Percentiles rank a stretch among this genome's conserved stretches.
These are phyloP conservation scores for Neurospora sp. DNA, from an alignment of 495 filamentous ascomycete species.

Conservation along the genomic window DNA sequence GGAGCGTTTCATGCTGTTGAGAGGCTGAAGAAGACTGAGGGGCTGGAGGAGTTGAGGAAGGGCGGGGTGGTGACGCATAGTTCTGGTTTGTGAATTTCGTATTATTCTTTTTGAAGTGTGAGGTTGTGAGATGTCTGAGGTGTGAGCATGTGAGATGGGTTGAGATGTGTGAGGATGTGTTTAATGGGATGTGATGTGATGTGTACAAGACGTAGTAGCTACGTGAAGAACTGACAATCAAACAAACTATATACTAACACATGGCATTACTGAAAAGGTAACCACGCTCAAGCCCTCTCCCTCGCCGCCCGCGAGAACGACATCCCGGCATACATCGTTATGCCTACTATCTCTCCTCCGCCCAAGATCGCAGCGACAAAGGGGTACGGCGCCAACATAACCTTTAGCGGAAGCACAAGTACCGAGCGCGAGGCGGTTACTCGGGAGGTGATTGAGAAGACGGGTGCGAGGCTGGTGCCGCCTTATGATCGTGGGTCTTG, in stretches of 20 bases:
- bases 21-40: slow-evolving; percentile 54
- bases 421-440: slow-evolving; percentile 74
- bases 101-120: neutral
- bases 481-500: slow-evolving; percentile 58
- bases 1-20: slow-evolving; percentile 85
- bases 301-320: slow-evolving; percentile 60
- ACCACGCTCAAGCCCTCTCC: slow-evolving; percentile 91
- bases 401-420: slow-evolving; percentile 73
- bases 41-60: slow-evolving; percentile 40
- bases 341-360: slow-evolving; percentile 74
- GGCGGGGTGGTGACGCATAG: slow-evolving; percentile 87
- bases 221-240: no score
- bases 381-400: slow-evolving; percentile 63
- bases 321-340: slow-evolving; percentile 70
- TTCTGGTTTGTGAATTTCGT: slow-evolving; percentile 47
- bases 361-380: slow-evolving; percentile 79
- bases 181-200: no score
- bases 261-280: slow-evolving; percentile 39
- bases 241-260: slow-evolving; percentile 1
- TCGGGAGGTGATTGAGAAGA: slow-evolving; percentile 50
- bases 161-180: no score
- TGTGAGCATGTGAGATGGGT: no score
- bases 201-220: no score
- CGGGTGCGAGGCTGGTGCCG: slow-evolving; percentile 67
- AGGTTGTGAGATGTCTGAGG: no score